A percentile compares a stretch with the other conserved stretches of the same genome.
Evolutionary conservation across 371 early-diverging fungal genomes (phyloP).

Genomic region (Cokeromyces recurvatus): DNA sequence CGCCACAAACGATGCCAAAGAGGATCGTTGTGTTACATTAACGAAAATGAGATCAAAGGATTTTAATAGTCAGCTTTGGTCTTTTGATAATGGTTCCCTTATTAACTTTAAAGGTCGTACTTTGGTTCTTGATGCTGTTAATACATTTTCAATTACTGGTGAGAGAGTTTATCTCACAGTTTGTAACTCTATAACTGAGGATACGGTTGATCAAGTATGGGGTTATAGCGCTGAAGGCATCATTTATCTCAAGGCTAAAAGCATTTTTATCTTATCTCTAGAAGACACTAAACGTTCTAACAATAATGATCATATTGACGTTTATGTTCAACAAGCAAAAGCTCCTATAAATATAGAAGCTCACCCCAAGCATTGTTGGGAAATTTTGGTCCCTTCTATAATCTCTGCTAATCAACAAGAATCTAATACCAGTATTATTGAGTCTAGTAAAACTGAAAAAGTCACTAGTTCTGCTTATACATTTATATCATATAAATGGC

Average conservation of each 20-base stretch:
- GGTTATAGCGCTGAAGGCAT: conserved; percentile 26
- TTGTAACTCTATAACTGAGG: conserved; percentile 10
- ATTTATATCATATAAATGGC: conserved; percentile 26
- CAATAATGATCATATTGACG: conserved; percentile 18
- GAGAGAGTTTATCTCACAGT: conserved; percentile 26
- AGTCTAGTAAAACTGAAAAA: conserved; percentile 28
- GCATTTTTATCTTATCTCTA: conserved; percentile 30
- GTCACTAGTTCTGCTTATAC: conserved; percentile 22
- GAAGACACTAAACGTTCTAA: conserved; percentile 29
- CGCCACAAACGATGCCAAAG: conserved; percentile 19
- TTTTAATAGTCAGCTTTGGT: conserved; percentile 50
- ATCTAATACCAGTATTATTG: conserved; percentile 29
- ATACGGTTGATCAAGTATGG: conserved; percentile 32
- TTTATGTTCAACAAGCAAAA: conserved; percentile 36
- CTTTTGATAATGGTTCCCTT: conserved; percentile 41
- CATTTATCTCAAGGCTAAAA: conserved; percentile 24
- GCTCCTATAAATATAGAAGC: conserved; percentile 24
- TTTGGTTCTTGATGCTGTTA: conserved; percentile 31
- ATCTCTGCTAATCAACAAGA: conserved; percentile 27
- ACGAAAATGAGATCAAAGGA: conserved; percentile 29
- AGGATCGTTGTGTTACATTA: conserved; percentile 21
- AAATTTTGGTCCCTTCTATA: conserved; percentile 34
- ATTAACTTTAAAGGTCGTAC: conserved; percentile 42
- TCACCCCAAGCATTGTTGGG: conserved; percentile 40
- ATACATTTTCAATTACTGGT: conserved; percentile 16